These are phyloP conservation scores for Mortierella sp. DNA, from an alignment of 371 early-diverging fungal genomes.

Conservation along the genomic window DNA sequence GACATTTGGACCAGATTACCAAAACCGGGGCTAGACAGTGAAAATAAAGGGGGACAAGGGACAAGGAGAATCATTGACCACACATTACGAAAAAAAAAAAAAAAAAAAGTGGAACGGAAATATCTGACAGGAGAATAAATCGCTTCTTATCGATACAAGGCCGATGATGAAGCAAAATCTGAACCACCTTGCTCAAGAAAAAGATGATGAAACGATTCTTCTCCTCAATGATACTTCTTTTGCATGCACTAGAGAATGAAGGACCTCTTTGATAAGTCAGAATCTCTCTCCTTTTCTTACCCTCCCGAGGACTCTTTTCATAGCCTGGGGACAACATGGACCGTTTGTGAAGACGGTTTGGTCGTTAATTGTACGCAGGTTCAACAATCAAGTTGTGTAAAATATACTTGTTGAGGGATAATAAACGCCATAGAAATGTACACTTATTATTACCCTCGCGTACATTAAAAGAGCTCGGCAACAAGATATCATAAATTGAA, in stretches of 20 bases:
- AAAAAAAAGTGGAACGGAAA: neutral
- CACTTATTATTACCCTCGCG: neutral
- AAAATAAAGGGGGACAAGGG: neutral
- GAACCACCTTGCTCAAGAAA: conserved; percentile 1
- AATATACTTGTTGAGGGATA: neutral
- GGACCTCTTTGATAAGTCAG: neutral
- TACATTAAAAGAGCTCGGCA: neutral
- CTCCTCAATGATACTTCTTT: conserved; percentile 1
- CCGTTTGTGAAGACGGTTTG: neutral
- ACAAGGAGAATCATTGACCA: neutral
- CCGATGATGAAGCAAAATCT: neutral
- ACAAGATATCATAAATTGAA: neutral
- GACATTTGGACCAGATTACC: neutral
- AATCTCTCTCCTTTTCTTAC: neutral
- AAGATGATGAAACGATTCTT: conserved; percentile 1
- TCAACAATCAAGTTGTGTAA: neutral
- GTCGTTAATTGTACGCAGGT: neutral
- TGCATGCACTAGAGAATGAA: neutral
- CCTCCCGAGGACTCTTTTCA: neutral
- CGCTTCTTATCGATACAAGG: neutral
- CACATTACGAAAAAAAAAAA: neutral
- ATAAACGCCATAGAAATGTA: neutral
- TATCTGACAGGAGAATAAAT: no score
- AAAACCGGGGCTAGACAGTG: neutral
- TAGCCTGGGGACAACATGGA: neutral